Conservation (phyloP, 1,139 yeast genomes). For the Pneumocystis oryctolagi region DNA sequence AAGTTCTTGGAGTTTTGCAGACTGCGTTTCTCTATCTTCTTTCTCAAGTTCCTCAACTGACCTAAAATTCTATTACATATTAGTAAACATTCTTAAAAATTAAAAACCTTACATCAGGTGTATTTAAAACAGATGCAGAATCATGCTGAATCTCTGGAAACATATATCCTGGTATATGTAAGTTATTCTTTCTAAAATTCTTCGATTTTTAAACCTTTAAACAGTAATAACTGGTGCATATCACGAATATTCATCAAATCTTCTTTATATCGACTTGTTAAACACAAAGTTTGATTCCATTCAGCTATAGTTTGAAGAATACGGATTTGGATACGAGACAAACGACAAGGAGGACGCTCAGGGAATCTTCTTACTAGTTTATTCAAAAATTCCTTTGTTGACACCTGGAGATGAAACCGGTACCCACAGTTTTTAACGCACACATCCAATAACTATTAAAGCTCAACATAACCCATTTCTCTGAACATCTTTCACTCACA, state of each 20-base stretch:
- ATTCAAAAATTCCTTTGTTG: conserved; percentile 85
- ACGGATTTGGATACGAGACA: conserved; percentile 67
- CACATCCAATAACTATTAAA: conserved; percentile 47
- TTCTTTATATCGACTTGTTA: conserved; percentile 75
- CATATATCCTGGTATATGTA: conserved; percentile 32
- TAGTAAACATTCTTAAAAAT: conserved; percentile 4
- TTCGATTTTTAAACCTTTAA: conserved; percentile 42
- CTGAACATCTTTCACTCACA: neutral
- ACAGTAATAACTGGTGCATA: conserved; percentile 79
- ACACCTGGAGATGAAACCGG: conserved; percentile 87
- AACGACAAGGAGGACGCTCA: conserved; percentile 80
- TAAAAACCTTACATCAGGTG: conserved; percentile 46
- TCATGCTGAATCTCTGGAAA: conserved; percentile 86
- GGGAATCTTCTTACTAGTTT: conserved; percentile 89
- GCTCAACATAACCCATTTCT: conserved; percentile 15
- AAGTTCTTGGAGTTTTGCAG: conserved; percentile 88
- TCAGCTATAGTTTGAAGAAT: conserved; percentile 86
- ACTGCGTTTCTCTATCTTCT: conserved; percentile 84
- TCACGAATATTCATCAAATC: conserved; percentile 86
- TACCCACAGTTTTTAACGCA: conserved; percentile 95
- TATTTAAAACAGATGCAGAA: conserved; percentile 86
- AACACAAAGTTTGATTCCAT: conserved; percentile 93
- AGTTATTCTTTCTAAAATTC: neutral
- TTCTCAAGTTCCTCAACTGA: conserved; percentile 79
- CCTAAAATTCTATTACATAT: conserved; percentile 33